Base-by-base conservation (phyloP, 371 early-diverging fungal genomes). In the Ordospora colligata region DNA sequence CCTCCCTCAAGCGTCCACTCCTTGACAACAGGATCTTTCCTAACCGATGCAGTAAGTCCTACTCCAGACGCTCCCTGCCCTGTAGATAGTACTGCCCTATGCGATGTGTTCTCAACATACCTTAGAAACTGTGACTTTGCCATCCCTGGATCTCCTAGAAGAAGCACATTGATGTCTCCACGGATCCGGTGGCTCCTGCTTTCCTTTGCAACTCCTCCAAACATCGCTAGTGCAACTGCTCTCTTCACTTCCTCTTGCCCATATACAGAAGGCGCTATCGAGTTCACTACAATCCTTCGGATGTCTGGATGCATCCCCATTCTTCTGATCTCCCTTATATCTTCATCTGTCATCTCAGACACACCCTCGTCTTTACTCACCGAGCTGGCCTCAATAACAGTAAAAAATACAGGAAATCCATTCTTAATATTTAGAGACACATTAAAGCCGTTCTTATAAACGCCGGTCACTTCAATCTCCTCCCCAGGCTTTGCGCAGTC, bases 1-100 rank as follows among this genome's bases (percentile, higher is more conserved):
- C 99, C 99, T 68, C 97, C 97, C 85, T 99, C 99, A 69, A 99
- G 85, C 1, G 94, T 92, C 96, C 96, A 97, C 86, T 99, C 97
- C 69, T 91, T 89, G 2, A 94, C 92, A 62, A 93, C 89, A 1
- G 94, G 90, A 82, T 97, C 97, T 83, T 92, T 94, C 69, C 90
- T 88, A 21, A 99, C 99, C 40, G 91, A 89, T 0, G 98, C 99
- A 0, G 99, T 99, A 74, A 99, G 88, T 88, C 99, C 99, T 21
- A 97, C 98, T 49, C 95, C 94, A 70, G 93, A 92, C 5, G 97
- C 94, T 79, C 98, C 98, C 84, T 96, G 96, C 68, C 99, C 99
- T 6, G 97, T 95, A 8, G 98, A 92, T 83, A 92, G 94, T 6
- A 97, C 96, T 3, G 94, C 93, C 66, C 96, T 89, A 83, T 91